Evolutionary conservation across 2,329 filamentous ascomycete genomes (phyloP).

Genomic region (Pseudocercospora crystallina): DNA sequence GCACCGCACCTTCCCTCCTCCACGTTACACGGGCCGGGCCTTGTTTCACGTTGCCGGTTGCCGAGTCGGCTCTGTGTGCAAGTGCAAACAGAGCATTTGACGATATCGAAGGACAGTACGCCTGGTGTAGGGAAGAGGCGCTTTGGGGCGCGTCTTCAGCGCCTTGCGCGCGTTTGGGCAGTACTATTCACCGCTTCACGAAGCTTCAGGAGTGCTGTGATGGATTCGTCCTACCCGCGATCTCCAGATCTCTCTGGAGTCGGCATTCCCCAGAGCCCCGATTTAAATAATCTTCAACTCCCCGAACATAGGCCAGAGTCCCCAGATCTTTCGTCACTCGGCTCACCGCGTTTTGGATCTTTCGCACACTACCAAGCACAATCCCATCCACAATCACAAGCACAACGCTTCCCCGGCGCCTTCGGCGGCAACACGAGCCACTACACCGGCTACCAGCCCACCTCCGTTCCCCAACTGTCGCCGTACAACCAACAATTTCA

Average conservation of each 20-base stretch:
- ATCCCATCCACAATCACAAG: constrained; percentile 18
- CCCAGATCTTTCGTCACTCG: too few relatives aligned
- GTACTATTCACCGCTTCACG: too few relatives aligned
- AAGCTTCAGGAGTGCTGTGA: not conserved
- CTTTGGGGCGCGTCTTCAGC: too few relatives aligned
- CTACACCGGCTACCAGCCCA: constrained; percentile 22
- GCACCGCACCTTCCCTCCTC: too few relatives aligned
- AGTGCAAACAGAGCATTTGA: too few relatives aligned
- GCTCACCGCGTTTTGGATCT: constrained; percentile 7
- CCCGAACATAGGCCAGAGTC: too few relatives aligned
- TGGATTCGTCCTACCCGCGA: constrained; percentile 24
- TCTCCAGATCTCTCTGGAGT: constrained; percentile 26
- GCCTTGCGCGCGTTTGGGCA: too few relatives aligned
- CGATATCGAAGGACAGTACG: too few relatives aligned
- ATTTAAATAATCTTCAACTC: not conserved
- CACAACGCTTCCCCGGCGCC: constrained; percentile 8
- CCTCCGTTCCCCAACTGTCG: constrained; percentile 22
- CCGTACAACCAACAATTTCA: constrained; percentile 21
- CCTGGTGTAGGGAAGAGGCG: too few relatives aligned
- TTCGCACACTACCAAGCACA: constrained; percentile 9
- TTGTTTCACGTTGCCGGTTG: too few relatives aligned
- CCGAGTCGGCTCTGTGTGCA: too few relatives aligned
- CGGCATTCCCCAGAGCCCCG: constrained; percentile 17
- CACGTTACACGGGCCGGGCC: too few relatives aligned
- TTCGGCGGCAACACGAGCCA: constrained; percentile 4